These are phyloP conservation scores for Tetrahymena thermophila DNA, from an alignment of 73 alveolate genomes.

Conservation along the genomic window DNA sequence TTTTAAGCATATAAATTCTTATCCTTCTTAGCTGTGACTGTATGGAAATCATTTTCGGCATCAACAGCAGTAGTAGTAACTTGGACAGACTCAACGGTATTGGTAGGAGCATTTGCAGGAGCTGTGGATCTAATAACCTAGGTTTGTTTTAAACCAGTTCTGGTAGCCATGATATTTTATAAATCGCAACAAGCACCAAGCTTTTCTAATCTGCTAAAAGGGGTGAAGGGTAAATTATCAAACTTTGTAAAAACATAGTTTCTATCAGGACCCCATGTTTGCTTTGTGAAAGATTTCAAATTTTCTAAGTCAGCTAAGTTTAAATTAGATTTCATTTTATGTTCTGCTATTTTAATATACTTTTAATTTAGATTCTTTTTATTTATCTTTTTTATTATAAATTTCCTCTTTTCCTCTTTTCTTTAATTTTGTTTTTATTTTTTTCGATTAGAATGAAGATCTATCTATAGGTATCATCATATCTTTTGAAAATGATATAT, in stretches of 20 bases:
- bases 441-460: not conserved
- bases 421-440: not conserved
- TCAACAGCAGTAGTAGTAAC: not conserved
- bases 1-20: not conserved
- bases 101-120: not conserved
- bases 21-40: not conserved
- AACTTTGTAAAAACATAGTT: not conserved
- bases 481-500: not conserved
- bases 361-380: not conserved
- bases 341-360: not conserved
- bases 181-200: not conserved
- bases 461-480: not conserved
- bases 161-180: not conserved
- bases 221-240: not conserved
- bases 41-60: not conserved
- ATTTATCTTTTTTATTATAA: not conserved
- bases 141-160: not conserved
- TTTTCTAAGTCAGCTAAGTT: not conserved
- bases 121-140: not conserved
- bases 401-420: not conserved
- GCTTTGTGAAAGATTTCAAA: not conserved
- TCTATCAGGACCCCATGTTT: constrained; percentile 2
- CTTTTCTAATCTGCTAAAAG: not conserved
- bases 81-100: not conserved
- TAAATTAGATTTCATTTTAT: not conserved